These are phyloP conservation scores for Chaetomiaceae sp. DNA, from an alignment of 2,329 filamentous ascomycete species.

Conservation along the genomic window DNA sequence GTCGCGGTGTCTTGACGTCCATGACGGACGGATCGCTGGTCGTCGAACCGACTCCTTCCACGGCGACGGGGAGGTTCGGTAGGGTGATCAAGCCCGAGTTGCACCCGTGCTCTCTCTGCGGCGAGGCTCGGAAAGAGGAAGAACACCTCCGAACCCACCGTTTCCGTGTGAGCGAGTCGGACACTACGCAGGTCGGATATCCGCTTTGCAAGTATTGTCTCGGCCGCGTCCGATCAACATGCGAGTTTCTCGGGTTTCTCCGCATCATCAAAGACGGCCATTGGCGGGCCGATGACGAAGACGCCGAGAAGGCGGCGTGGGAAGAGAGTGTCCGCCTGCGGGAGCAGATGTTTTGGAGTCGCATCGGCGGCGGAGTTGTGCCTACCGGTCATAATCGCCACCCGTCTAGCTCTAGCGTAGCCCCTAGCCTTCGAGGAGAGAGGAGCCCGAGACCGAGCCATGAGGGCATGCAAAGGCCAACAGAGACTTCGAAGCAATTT, in stretches of 20 bases:
- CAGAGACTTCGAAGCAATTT: slow-evolving; percentile 1
- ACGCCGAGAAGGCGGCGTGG: slow-evolving; percentile 85
- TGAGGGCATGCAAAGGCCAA: slow-evolving; percentile 9
- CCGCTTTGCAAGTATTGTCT: slow-evolving; percentile 88
- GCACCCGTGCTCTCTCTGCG: slow-evolving; percentile 80
- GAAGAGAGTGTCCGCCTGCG: slow-evolving; percentile 86
- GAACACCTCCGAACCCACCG: slow-evolving; percentile 74
- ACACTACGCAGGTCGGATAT: slow-evolving; percentile 75
- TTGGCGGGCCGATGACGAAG: slow-evolving; percentile 77
- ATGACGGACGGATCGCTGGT: slow-evolving; percentile 82
- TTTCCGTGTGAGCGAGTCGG: slow-evolving; percentile 82
- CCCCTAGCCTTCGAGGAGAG: slow-evolving; percentile 22
- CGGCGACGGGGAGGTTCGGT: slow-evolving; percentile 39
- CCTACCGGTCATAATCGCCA: slow-evolving; percentile 48
- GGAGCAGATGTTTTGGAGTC: slow-evolving; percentile 96
- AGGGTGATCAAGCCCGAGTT: slow-evolving; percentile 49
- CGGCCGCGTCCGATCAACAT: slow-evolving; percentile 75
- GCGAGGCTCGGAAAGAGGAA: slow-evolving; percentile 69
- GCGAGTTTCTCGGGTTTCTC: slow-evolving; percentile 88
- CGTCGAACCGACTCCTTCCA: slow-evolving; percentile 77
- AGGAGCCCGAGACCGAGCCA: slow-evolving; percentile 27
- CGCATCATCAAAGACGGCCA: slow-evolving; percentile 89
- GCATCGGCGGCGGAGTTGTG: slow-evolving; percentile 86
- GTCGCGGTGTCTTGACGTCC: slow-evolving; percentile 75
- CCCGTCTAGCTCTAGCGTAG: slow-evolving; percentile 19